A percentile compares a stretch with the other conserved stretches of the same genome.
These are phyloP conservation scores for Mortierella hygrophila DNA, from an alignment of 192 early-diverging fungal genomes.

Conservation along the genomic window DNA sequence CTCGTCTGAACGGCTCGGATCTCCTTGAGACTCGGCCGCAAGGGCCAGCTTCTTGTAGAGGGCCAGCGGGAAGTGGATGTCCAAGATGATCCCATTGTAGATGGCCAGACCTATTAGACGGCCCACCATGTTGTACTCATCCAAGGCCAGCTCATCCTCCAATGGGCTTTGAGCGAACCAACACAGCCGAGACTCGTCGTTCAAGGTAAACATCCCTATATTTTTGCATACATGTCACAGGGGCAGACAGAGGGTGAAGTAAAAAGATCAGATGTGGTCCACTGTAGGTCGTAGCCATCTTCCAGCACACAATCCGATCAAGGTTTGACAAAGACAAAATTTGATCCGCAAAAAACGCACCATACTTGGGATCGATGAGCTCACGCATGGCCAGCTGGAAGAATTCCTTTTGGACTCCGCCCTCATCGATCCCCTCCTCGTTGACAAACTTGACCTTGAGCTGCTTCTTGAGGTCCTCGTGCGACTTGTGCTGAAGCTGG, in stretches of 20 bases:
- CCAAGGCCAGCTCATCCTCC: conserved; percentile 64
- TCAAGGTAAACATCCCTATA: conserved; percentile 77
- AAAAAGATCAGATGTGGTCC: conserved; percentile 8
- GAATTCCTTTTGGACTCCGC: conserved; percentile 96
- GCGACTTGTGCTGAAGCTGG: conserved; percentile 82
- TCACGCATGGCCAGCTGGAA: conserved; percentile 92
- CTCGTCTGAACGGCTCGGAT: conserved; percentile 58
- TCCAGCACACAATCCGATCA: conserved; percentile 3
- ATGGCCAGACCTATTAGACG: conserved; percentile 92
- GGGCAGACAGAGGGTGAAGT: not conserved
- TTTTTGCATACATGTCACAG: not conserved
- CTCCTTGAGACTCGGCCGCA: conserved; percentile 23
- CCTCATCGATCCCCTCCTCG: conserved; percentile 94
- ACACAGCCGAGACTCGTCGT: conserved; percentile 85
- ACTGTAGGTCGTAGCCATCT: not conserved
- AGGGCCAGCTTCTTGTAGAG: conserved; percentile 88
- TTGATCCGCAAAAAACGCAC: conserved; percentile 50
- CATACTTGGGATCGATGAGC: conserved; percentile 89
- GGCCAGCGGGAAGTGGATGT: conserved; percentile 89
- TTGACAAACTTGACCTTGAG: conserved; percentile 91
- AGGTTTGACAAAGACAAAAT: conserved; percentile 1
- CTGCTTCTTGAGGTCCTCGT: conserved; percentile 91
- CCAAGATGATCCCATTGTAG: conserved; percentile 92
- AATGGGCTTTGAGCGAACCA: conserved; percentile 83
- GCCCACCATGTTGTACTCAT: conserved; percentile 91